Conservation (phyloP, 108 stramenopile species). For the Cyclotella sp. region DNA sequence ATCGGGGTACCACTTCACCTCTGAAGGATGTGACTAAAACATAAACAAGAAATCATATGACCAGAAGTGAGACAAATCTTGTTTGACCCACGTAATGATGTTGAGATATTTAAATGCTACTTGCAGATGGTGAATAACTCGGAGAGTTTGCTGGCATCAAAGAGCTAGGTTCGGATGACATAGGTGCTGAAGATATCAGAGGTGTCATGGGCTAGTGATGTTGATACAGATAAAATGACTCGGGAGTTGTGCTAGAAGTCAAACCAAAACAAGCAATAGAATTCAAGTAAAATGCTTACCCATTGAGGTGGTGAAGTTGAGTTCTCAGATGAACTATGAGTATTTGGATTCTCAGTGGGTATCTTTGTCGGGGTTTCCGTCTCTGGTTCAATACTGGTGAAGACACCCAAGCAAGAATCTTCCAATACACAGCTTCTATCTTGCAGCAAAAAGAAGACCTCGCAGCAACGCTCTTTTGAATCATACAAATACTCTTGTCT, state of each 20-base stretch:
- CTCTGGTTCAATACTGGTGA: background rate
- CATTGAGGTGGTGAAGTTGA: background rate
- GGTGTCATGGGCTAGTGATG: no score
- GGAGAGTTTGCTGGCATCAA: no score
- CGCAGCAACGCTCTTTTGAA: slow-evolving; percentile 3
- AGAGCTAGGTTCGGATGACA: no score
- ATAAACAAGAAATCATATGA: background rate
- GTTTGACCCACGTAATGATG: background rate
- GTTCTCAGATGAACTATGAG: background rate
- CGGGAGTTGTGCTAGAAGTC: no score
- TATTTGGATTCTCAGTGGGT: background rate
- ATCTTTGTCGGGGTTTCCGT: background rate
- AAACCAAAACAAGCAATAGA: no score
- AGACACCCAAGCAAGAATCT: background rate
- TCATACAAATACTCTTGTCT: background rate
- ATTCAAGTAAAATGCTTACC: no score
- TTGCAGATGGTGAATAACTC: no score
- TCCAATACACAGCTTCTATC: background rate
- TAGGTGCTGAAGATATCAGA: no score
- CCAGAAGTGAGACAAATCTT: background rate
- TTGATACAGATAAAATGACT: no score
- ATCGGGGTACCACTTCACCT: background rate
- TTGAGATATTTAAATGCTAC: no score
- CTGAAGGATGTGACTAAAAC: background rate
- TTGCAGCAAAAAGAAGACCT: background rate